A percentile compares a stretch with the other conserved stretches of the same genome.
Conservation (phyloP, 805 yeast species). For the Cyberlindnera subsufficiens region DNA sequence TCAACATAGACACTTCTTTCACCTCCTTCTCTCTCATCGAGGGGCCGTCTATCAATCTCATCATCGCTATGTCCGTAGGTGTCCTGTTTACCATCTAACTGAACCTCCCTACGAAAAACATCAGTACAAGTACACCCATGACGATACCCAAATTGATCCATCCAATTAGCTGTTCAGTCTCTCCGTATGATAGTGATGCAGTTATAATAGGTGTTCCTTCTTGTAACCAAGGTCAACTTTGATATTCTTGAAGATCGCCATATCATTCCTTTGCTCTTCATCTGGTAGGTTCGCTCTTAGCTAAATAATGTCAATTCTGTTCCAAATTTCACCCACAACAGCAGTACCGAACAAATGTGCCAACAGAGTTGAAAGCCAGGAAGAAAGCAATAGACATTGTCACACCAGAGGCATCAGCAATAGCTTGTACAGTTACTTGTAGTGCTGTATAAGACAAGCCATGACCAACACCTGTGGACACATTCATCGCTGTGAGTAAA, state of each 20-base stretch:
- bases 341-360: constrained; percentile 26
- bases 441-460: constrained; percentile 22
- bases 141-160: constrained; percentile 24
- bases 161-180: constrained; percentile 26
- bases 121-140: constrained; percentile 23
- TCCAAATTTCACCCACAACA: constrained; percentile 27
- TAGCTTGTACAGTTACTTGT: constrained; percentile 25
- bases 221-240: constrained; percentile 20
- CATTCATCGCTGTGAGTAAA: constrained; percentile 15
- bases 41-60: neutral
- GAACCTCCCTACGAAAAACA: constrained; percentile 25
- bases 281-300: constrained; percentile 20
- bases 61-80: constrained; percentile 15
- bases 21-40: neutral
- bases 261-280: constrained; percentile 14
- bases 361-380: constrained; percentile 23
- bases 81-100: constrained; percentile 21
- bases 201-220: constrained; percentile 23
- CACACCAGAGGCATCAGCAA: constrained; percentile 23
- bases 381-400: constrained; percentile 29
- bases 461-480: constrained; percentile 26
- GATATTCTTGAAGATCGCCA: constrained; percentile 22
- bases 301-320: constrained; percentile 16
- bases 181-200: constrained; percentile 27
- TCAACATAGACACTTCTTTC: neutral